Percentiles rank a stretch among this genome's conserved stretches.
phyloP scores from a whole-genome alignment of 2,329 filamentous ascomycete genomes.

The Blumeria hordei region DNA sequence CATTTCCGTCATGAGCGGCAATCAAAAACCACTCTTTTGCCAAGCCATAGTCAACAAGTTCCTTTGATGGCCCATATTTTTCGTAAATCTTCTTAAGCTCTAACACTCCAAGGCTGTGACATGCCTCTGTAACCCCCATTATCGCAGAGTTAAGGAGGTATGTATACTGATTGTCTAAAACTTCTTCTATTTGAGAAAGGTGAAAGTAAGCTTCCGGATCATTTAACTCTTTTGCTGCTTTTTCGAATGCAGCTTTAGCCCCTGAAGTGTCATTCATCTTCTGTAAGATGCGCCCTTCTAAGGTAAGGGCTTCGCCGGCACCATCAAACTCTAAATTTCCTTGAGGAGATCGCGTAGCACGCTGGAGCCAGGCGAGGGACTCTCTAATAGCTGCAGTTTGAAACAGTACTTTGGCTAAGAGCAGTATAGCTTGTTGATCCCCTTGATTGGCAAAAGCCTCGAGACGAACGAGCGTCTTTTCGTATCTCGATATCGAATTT shows the following conservation, averaged over 20 bases:
- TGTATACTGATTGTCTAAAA: slow-evolving; percentile 6
- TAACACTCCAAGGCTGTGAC: slow-evolving; percentile 11
- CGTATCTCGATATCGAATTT: slow-evolving; percentile 3
- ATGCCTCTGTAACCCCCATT: slow-evolving; percentile 12
- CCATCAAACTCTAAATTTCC: slow-evolving; percentile 9
- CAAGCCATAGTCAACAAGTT: slow-evolving; percentile 9
- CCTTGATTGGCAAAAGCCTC: slow-evolving; percentile 9
- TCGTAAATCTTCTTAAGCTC: slow-evolving; percentile 7
- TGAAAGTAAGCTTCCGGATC: slow-evolving; percentile 13
- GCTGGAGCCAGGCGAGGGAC: slow-evolving; percentile 10
- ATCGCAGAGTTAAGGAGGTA: slow-evolving; percentile 14
- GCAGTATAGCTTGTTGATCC: slow-evolving; percentile 12
- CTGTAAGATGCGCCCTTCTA: slow-evolving; percentile 8
- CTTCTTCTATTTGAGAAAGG: slow-evolving; percentile 8
- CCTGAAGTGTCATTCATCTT: slow-evolving; percentile 4
- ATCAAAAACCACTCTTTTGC: slow-evolving; percentile 13
- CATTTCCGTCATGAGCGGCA: slow-evolving; percentile 10
- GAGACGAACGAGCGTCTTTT: slow-evolving; percentile 6
- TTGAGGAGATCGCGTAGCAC: slow-evolving; percentile 6
- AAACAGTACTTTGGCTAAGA: slow-evolving; percentile 11
- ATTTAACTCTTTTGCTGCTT: slow-evolving; percentile 13
- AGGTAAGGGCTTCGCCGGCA: slow-evolving; percentile 10
- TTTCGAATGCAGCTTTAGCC: slow-evolving; percentile 10
- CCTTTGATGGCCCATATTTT: slow-evolving; percentile 1
- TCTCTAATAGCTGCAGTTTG: slow-evolving; percentile 5